Percentiles rank a stretch among this genome's conserved stretches.
These are phyloP conservation scores for Hypoxylon sp. DNA, from an alignment of 2,329 filamentous ascomycete species.

Conservation along the genomic window DNA sequence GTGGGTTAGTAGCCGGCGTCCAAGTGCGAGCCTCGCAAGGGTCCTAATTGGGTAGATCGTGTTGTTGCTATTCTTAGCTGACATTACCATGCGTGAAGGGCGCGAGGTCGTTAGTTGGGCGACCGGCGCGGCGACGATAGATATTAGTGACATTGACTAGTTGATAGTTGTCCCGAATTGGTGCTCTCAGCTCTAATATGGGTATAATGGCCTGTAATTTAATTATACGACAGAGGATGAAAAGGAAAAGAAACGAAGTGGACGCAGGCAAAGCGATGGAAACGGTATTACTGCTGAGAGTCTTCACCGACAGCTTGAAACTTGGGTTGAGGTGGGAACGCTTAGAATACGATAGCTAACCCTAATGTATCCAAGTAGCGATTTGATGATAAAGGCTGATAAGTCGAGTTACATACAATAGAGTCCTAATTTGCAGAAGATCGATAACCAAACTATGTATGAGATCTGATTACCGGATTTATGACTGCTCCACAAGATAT, in stretches of 20 bases:
- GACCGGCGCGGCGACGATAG: slow-evolving; percentile 32
- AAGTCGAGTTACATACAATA: no score
- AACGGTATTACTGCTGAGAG: slow-evolving; percentile 2
- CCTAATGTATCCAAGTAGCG: neutral
- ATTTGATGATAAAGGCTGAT: slow-evolving; percentile 16
- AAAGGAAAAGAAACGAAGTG: neutral
- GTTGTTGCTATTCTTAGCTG: slow-evolving; percentile 43
- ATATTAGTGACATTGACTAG: slow-evolving; percentile 21
- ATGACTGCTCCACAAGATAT: slow-evolving; percentile 27
- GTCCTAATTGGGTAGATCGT: slow-evolving; percentile 34
- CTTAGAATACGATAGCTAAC: slow-evolving; percentile 23
- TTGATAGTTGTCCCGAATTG: slow-evolving; percentile 10
- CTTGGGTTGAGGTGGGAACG: slow-evolving; percentile 5
- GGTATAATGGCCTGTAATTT: slow-evolving; percentile 5
- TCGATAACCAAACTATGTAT: slow-evolving; percentile 19
- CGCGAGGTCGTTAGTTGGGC: slow-evolving; percentile 36
- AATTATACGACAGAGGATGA: slow-evolving; percentile 10
- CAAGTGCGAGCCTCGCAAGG: slow-evolving; percentile 37
- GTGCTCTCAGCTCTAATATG: slow-evolving; percentile 7
- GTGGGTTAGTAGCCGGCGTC: slow-evolving; percentile 40
- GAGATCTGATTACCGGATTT: slow-evolving; percentile 30
- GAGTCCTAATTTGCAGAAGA: slow-evolving; percentile 18
- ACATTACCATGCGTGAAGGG: slow-evolving; percentile 15
- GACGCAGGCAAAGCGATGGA: neutral
- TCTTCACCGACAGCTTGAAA: slow-evolving; percentile 12